Evolutionary conservation across 2,329 filamentous ascomycete species (phyloP).

Genomic region (Penicillium sp.): DNA sequence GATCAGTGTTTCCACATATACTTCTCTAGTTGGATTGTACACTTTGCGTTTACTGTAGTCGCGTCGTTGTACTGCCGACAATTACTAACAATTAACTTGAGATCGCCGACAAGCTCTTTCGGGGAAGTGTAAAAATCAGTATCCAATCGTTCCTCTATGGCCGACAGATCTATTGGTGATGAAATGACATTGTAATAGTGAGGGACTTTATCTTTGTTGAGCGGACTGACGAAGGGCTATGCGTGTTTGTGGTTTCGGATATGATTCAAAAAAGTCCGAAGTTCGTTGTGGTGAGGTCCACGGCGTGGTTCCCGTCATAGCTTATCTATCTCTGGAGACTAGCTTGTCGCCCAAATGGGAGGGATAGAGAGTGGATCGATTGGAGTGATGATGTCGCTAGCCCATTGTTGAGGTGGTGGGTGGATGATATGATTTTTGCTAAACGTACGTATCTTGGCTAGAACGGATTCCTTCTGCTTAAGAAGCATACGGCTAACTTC

Average conservation of each 20-base stretch:
- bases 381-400: conserved; percentile 56
- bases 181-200: conserved; percentile 99
- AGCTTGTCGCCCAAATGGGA: conserved; percentile 86
- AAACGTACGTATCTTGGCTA: conserved; percentile 90
- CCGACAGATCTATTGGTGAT: conserved; percentile 91
- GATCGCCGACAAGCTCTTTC: conserved; percentile 87
- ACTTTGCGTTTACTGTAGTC: conserved; percentile 89
- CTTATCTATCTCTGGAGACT: conserved; percentile 97
- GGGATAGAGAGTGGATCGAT: conserved; percentile 84
- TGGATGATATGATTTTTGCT: conserved; percentile 86
- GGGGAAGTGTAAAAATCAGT: conserved; percentile 70
- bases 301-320: conserved; percentile 87
- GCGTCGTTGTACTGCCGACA: conserved; percentile 96
- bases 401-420: conserved; percentile 80
- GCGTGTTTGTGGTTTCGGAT: conserved; percentile 88
- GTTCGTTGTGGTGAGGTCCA: conserved; percentile 78
- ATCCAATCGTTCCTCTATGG: conserved; percentile 96
- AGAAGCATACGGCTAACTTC: conserved; percentile 89
- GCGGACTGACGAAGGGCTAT: conserved; percentile 92
- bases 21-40: conserved; percentile 86
- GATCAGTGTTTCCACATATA: conserved; percentile 89
- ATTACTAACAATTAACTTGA: conserved; percentile 87
- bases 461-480: conserved; percentile 93
- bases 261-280: conserved; percentile 87
- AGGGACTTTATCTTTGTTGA: conserved; percentile 92